phyloP scores from a whole-genome alignment of 1,284 basidiomycete genomes.

The Boletus calvinii region DNA sequence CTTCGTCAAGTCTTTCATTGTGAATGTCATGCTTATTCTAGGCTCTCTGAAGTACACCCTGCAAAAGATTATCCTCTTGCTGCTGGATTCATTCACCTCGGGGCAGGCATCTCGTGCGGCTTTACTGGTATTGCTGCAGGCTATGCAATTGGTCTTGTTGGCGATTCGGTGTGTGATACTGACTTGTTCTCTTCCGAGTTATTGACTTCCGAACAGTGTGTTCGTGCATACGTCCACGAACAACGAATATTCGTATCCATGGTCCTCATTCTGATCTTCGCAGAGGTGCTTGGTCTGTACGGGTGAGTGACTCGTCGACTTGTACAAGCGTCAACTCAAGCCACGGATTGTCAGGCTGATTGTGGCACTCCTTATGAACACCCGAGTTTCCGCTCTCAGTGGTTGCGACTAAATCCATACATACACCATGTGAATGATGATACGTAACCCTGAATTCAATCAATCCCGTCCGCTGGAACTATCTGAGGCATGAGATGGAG shows the following conservation, averaged over 20 bases:
- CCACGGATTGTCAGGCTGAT: constrained; percentile 57
- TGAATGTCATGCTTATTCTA: constrained; percentile 5
- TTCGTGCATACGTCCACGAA: constrained; percentile 79
- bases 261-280: constrained; percentile 92
- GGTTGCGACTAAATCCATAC: constrained; percentile 27
- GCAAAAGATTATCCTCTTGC: constrained; percentile 70
- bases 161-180: constrained; percentile 74
- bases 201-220: constrained; percentile 45
- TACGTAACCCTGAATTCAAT: constrained; percentile 13
- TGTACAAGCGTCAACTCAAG: neutral
- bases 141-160: constrained; percentile 96
- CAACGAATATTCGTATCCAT: constrained; percentile 89
- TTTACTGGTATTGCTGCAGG: constrained; percentile 94
- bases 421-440: constrained; percentile 10
- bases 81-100: constrained; percentile 92
- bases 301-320: constrained; percentile 49
- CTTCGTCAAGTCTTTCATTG: neutral
- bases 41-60: constrained; percentile 53
- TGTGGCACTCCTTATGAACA: constrained; percentile 88
- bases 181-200: neutral
- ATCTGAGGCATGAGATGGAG: constrained; percentile 21
- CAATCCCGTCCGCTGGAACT: constrained; percentile 15
- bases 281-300: constrained; percentile 90
- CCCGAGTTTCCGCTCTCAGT: constrained; percentile 45
- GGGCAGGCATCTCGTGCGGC: constrained; percentile 90